Base-by-base conservation (phyloP, 768 basidiomycete species). In the Pisolithus marmoratus region DNA sequence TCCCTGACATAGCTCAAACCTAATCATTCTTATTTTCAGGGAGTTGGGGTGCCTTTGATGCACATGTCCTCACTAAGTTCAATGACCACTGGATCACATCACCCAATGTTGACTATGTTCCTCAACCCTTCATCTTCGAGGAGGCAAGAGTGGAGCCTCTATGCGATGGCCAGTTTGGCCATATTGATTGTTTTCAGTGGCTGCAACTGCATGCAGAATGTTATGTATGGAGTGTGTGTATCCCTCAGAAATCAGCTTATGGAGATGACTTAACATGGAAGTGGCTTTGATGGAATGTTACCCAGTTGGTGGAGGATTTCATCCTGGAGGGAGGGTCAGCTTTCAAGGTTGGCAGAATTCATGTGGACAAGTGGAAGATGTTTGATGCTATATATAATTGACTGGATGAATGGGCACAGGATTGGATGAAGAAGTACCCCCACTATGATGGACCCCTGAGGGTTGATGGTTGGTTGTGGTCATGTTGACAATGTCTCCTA, bases 161-260 rank as follows among this genome's bases (percentile, higher is more conserved):
- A 0, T 14, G 20, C 4, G 46, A 53, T 19, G 26, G 52, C 12
- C 15, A 15, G 2, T 41, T 53, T 4, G 38, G 52, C 0, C 5
- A 41, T 0, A 26, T 48, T 0, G 31, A 53, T 2, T 53, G 38
- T 17, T 52, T 52, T n/a, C 46, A 52, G 17, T 52, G 51, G 51
- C 52, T 38, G 19, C 46, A 53, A 15, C 12, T 42, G 1, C 29
- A 48, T 3, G 26, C 40, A 2, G 5, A 48, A 1, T 1, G 14
- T 1, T 52, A 47, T 19, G 22, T 8, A 23, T 17, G 47, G 7
- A 40, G 38, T n/a, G 4, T 7, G 3, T 40, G 38, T 40, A 8
- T 40, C 17, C 38, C 38, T 17, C 3, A 8, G n/a, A 17, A 40
- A 19, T 2, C 8, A 8, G 38, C 17, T 4, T 40, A 40, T 40